These are phyloP conservation scores for Claviceps digitariae DNA, from an alignment of 2,329 filamentous ascomycete genomes.

Conservation along the genomic window DNA sequence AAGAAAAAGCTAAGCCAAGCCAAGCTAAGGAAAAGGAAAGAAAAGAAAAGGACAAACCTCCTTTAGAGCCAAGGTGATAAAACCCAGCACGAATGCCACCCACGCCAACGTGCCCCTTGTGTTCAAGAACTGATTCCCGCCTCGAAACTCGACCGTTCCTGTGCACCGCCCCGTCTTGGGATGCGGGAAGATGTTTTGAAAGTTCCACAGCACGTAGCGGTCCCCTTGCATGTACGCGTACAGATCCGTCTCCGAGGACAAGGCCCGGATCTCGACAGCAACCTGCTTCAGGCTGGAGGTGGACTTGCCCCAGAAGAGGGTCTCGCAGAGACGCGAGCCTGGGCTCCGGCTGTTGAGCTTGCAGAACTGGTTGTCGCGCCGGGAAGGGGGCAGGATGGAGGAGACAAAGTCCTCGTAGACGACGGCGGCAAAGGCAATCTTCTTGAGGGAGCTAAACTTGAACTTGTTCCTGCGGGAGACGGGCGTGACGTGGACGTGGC, in stretches of 20 bases:
- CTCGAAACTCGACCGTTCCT: constrained; percentile 26
- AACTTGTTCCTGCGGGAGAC: constrained; percentile 20
- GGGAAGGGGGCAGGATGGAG: constrained; percentile 17
- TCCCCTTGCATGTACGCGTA: constrained; percentile 25
- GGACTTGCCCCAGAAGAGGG: constrained; percentile 17
- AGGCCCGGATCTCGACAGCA: constrained; percentile 16
- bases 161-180: constrained; percentile 23
- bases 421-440: constrained; percentile 23
- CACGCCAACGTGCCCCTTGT: constrained; percentile 24
- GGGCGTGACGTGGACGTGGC: constrained; percentile 27
- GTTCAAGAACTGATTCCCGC: constrained; percentile 25
- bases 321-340: constrained; percentile 16
- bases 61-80: constrained; percentile 22
- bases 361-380: constrained; percentile 24
- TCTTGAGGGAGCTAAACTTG: constrained; percentile 20
- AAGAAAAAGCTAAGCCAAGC: too few relatives aligned
- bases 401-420: constrained; percentile 22
- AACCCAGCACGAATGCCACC: constrained; percentile 26
- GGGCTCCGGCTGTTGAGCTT: constrained; percentile 18
- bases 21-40: too few relatives aligned
- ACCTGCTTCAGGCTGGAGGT: constrained; percentile 14
- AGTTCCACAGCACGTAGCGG: constrained; percentile 27
- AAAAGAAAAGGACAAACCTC: constrained; percentile 15
- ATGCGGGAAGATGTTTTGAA: constrained; percentile 24
- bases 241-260: constrained; percentile 16